phyloP scores from a whole-genome alignment of 371 early-diverging fungal species.

The Mortierella sp. region DNA sequence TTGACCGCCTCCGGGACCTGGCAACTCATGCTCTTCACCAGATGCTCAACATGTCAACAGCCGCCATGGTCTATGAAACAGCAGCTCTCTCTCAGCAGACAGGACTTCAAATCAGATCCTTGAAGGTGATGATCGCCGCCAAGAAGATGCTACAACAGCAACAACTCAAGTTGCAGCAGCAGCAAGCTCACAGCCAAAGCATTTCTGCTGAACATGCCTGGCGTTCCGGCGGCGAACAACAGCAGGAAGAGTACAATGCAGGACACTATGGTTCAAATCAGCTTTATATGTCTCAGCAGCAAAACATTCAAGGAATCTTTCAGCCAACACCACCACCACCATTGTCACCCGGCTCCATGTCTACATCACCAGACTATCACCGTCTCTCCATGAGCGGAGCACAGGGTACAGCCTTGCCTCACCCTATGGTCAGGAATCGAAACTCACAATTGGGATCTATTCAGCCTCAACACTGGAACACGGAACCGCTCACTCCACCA shows the following conservation, averaged over 20 bases:
- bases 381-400: slow-evolving; percentile 45
- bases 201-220: slow-evolving; percentile 57
- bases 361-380: slow-evolving; percentile 33
- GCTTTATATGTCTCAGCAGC: slow-evolving; percentile 53
- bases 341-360: slow-evolving; percentile 27
- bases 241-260: slow-evolving; percentile 13
- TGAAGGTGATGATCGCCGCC: slow-evolving; percentile 72
- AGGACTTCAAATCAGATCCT: slow-evolving; percentile 73
- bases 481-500: slow-evolving; percentile 53
- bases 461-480: slow-evolving; percentile 52
- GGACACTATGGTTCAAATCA: slow-evolving; percentile 13
- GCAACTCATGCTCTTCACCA: slow-evolving; percentile 79
- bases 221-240: slow-evolving; percentile 36
- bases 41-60: slow-evolving; percentile 72
- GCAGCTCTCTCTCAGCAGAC: slow-evolving; percentile 70
- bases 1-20: slow-evolving; percentile 69
- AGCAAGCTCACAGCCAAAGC: slow-evolving; percentile 47
- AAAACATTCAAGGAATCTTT: slow-evolving; percentile 46
- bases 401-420: slow-evolving; percentile 41
- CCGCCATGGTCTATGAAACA: slow-evolving; percentile 77
- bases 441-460: slow-evolving; percentile 35
- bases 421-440: slow-evolving; percentile 54
- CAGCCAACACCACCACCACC: slow-evolving; percentile 55
- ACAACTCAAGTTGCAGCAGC: slow-evolving; percentile 61
- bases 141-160: slow-evolving; percentile 73